Evolutionary conservation across 306 rosid genomes (phyloP), one percentile per base, ranked within the genome.

Genomic region (Quercus ilex): DNA sequence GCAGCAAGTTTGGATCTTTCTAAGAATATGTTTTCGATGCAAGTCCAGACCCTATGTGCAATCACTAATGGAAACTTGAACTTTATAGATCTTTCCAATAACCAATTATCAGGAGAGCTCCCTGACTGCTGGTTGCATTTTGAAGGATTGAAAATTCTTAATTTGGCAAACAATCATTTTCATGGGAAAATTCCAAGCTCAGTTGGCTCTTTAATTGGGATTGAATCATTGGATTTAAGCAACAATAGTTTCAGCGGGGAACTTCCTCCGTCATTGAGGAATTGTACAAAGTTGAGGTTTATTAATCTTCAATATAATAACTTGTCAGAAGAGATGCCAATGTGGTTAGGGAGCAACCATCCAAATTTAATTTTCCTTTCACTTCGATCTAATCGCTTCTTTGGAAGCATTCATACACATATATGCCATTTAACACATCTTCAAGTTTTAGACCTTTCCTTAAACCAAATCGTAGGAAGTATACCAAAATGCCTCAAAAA

Each of bases 1-100:
- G 33, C 1, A 30, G 1, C 1, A 3, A 5, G 4, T 30, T 30
- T 30, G 33, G 33, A 30, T 30, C 5, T 30, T 30, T 30, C 33
- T 0, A 30, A 30, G 0, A 30, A 30, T 30, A 30, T 30, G 5
- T 30, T 30, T 30, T 30, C 33, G 4, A 4, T 3, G 33, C 33
- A 0, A 4, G 1, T 4, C 0, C 33, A 4, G 0, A 3, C 5
- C 0, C 4, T 30, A 30, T 30, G 33, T 30, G 0, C 5, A 30
- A 0, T 4, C 33, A 30, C 5, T 30, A 30, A 30, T 3, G 5
- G 33, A 4, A 30, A 6, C 9, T 35, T 35, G 0, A 35, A 1
- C 0, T 0, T 35, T 6, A 0, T 35, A 35, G 43, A 35, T 1
- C 9, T 35, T 0, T 35, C 43, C 2, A 1, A 6, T 1, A 35